A percentile compares a stretch with the other conserved stretches of the same genome.
Conservation (phyloP, 2,329 filamentous ascomycete species). For the Colletotrichum neosansevieriae region DNA sequence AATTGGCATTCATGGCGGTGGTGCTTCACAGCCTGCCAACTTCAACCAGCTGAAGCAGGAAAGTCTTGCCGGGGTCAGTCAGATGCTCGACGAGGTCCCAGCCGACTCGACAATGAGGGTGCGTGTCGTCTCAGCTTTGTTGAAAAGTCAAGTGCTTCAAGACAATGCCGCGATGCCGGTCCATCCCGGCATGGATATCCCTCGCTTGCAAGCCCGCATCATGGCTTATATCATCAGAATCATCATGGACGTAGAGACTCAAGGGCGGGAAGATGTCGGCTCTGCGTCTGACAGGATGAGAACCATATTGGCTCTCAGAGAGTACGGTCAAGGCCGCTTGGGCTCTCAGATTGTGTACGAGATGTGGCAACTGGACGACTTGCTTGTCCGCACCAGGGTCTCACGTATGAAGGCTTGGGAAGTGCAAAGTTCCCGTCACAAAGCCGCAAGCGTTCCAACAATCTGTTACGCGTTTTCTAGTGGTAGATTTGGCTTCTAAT, state of each 20-base stretch:
- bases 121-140: conserved; percentile 26
- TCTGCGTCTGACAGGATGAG: conserved; percentile 25
- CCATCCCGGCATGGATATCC: background rate
- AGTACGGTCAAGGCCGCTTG: conserved; percentile 34
- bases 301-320: conserved; percentile 34
- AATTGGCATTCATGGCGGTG: background rate
- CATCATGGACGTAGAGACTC: conserved; percentile 23
- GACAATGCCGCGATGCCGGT: conserved; percentile 1
- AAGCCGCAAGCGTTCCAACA: too few relatives aligned
- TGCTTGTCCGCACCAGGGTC: too few relatives aligned
- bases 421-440: too few relatives aligned
- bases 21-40: background rate
- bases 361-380: conserved; percentile 39
- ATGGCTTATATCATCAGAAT: conserved; percentile 32
- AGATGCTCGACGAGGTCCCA: background rate
- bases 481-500: too few relatives aligned
- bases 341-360: conserved; percentile 40
- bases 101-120: conserved; percentile 1
- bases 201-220: conserved; percentile 27
- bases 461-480: too few relatives aligned
- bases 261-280: background rate
- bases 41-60: background rate
- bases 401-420: background rate
- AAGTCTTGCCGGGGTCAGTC: background rate
- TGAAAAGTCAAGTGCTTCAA: conserved; percentile 21